These are phyloP conservation scores for Carex kokanica DNA, from an alignment of 176 grass and related monocot species.

Conservation along the genomic window DNA sequence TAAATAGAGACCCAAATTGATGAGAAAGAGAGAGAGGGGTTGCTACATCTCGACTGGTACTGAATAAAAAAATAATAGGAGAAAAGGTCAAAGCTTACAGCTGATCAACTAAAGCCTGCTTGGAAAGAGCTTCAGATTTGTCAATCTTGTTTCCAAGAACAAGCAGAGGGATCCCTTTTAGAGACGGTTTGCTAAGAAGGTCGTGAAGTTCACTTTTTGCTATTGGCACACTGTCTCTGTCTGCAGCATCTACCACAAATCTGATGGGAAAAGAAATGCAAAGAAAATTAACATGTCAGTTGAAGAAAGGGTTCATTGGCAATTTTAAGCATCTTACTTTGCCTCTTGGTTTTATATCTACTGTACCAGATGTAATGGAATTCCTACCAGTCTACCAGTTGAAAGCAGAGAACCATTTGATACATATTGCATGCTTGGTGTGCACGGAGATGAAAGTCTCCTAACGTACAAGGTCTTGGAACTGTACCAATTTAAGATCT, in stretches of 20 bases:
- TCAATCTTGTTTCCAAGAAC: conserved; percentile 98
- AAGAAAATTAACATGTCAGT: not conserved
- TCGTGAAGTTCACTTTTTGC: conserved; percentile 95
- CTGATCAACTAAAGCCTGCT: conserved; percentile 81
- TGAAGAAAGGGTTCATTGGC: not conserved
- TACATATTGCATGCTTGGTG: not conserved
- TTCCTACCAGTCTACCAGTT: not conserved
- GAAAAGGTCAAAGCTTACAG: conserved; percentile 53
- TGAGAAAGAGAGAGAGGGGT: not conserved
- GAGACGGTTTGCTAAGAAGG: conserved; percentile 76
- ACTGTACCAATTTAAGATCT: not conserved
- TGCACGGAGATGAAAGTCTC: not conserved
- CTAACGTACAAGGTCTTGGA: not conserved
- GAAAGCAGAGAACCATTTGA: not conserved
- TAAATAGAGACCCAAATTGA: not conserved
- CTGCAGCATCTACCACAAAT: conserved; percentile 87
- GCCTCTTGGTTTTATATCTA: not conserved
- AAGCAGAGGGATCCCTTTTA: conserved; percentile 83
- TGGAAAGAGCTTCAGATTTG: conserved; percentile 89
- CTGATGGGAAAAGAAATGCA: conserved; percentile 27
- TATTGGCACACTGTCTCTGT: conserved; percentile 80
- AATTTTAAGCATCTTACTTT: not conserved
- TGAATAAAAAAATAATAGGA: not conserved
- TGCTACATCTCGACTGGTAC: not conserved
- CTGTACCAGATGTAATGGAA: not conserved